Base-by-base conservation (phyloP, 2,329 filamentous ascomycete genomes). In the Fusarium kyushuense region DNA sequence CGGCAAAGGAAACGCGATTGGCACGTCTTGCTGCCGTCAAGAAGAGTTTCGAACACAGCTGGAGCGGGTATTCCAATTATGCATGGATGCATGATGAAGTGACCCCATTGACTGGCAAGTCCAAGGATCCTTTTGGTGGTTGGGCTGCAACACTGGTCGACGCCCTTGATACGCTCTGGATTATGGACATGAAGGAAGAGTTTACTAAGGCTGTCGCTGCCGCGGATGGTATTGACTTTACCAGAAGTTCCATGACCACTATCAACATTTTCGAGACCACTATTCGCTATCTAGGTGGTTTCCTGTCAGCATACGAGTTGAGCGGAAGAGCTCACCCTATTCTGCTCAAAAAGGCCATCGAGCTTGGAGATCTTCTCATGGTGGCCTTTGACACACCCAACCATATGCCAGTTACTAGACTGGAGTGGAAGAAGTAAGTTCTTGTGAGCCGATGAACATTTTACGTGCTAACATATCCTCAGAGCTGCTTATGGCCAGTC, bases 231-330 rank as follows among this genome's bases (percentile, higher is more conserved):
- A 86, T 92, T 60, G 87, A 90, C 73, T 91, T 90, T 72, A 83
- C 84, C 6, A 83, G 78, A 9, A 86, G 85, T 3, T 75, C 71
- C 9, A 67, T 70, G 40, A 48, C 65, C 17, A 58, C 84, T 45
- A 85, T 91, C 63, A 90, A 89, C 65, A 79, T 90, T 3, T 91
- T 91, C 66, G 89, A 92, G 76, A 90, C 88, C 1, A 90, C 86
- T 5, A 90, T 91, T 65, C 84, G 89, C 30, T 91, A 91, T 72
- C 82, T 91, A 0, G 89, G 89, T 40, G 89, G 89, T 3, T 83
- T 91, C 58, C 72, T 92, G 58, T 86, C 86, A 14, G 89, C 89
- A 3, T 90, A 91, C 72, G 89, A 91, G 74, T 73, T 91, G 19
- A 90, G 86, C 69, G 82, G 81, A 41, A 83, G 81, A 65, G 79